Evolutionary conservation across 257 asterid genomes (phyloP).

Genomic region (Handroanthus guayacan): DNA sequence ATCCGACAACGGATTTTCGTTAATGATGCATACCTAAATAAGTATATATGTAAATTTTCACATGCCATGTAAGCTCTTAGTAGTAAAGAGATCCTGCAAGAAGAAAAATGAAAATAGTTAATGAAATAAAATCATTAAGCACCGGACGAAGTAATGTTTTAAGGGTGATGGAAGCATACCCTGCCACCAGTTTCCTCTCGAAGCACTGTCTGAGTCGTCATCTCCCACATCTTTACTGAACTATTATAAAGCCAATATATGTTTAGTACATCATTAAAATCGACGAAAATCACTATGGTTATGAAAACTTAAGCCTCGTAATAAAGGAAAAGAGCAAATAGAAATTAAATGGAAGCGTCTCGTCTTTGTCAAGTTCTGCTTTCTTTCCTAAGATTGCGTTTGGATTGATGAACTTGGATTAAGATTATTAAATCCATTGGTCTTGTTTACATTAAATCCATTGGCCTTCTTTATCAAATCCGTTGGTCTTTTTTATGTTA

Average conservation of each 20-base stretch:
- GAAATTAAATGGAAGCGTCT: background rate
- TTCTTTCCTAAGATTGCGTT: no score
- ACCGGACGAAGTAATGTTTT: background rate
- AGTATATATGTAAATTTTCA: slow-evolving; percentile 18
- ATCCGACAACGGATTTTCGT: background rate
- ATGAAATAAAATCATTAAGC: background rate
- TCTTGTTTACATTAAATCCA: no score
- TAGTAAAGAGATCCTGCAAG: slow-evolving; percentile 77
- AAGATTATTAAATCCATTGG: no score
- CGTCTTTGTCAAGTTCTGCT: no score
- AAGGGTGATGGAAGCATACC: slow-evolving; percentile 44
- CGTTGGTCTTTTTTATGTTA: no score
- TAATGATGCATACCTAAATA: slow-evolving; percentile 38
- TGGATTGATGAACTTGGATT: no score
- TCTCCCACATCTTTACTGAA: slow-evolving; percentile 58
- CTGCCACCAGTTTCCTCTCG: slow-evolving; percentile 92
- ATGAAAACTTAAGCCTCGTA: background rate
- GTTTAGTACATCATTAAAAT: background rate
- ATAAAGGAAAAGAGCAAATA: background rate
- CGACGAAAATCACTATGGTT: background rate
- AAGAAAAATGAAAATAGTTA: background rate
- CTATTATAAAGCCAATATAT: slow-evolving; percentile 34
- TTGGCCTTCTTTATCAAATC: no score
- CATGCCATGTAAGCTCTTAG: slow-evolving; percentile 47
- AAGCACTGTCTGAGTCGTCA: slow-evolving; percentile 65